A percentile compares a stretch with the other conserved stretches of the same genome.
Evolutionary conservation across 2,329 filamentous ascomycete species (phyloP).

Genomic region (Pseudogymnoascus sp.): DNA sequence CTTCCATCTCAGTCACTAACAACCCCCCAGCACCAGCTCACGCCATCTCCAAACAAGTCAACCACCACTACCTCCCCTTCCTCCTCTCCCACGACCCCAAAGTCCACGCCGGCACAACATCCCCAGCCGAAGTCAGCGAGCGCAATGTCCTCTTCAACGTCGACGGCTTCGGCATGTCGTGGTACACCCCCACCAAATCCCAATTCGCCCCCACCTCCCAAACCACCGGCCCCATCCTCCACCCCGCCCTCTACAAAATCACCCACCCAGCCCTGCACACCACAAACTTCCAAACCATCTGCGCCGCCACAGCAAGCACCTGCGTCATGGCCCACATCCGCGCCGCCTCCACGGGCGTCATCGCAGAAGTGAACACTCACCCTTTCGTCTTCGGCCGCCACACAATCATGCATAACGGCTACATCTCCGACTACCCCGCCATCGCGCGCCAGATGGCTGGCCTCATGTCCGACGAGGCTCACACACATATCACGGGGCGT

Average conservation of each 20-base stretch:
- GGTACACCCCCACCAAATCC: constrained; percentile 41
- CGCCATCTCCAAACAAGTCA: constrained; percentile 37
- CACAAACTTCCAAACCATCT: constrained; percentile 44
- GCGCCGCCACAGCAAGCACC: constrained; percentile 41
- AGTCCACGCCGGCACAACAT: constrained; percentile 27
- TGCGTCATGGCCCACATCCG: constrained; percentile 47
- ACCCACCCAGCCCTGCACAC: constrained; percentile 44
- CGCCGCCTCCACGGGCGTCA: constrained; percentile 38
- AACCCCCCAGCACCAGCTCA: constrained; percentile 28
- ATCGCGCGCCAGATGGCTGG: constrained; percentile 39
- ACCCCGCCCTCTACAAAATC: constrained; percentile 44
- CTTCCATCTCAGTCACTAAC: constrained; percentile 15
- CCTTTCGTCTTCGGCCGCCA: constrained; percentile 48
- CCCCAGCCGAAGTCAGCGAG: constrained; percentile 37
- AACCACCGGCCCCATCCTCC: constrained; percentile 27
- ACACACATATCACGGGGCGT: constrained; percentile 39
- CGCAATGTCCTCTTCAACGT: constrained; percentile 47
- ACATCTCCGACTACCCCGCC: constrained; percentile 37
- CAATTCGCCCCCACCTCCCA: constrained; percentile 21
- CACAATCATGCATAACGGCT: constrained; percentile 49
- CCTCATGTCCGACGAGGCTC: constrained; percentile 39
- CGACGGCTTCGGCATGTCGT: constrained; percentile 47
- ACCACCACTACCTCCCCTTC: constrained; percentile 45
- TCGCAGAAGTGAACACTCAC: constrained; percentile 44
- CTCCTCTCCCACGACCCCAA: constrained; percentile 38